These are phyloP conservation scores for Colletotrichum lindemuthianum DNA, from an alignment of 2,329 filamentous ascomycete genomes.

Conservation along the genomic window DNA sequence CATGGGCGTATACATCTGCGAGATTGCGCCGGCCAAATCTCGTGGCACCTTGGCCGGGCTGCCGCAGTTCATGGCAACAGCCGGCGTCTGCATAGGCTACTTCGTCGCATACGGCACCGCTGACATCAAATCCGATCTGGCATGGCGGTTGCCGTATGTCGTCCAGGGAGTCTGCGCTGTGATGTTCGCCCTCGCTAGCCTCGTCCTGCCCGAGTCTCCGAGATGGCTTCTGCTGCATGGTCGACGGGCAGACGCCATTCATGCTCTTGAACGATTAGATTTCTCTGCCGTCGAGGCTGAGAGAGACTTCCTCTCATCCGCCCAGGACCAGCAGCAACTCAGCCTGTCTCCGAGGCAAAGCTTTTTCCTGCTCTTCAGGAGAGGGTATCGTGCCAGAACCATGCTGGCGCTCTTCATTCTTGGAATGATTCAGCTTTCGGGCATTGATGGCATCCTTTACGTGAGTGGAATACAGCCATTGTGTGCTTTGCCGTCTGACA, in stretches of 20 bases:
- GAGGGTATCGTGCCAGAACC: conserved; percentile 57
- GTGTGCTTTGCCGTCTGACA: not conserved
- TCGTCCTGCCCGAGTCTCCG: conserved; percentile 63
- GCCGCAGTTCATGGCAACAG: conserved; percentile 62
- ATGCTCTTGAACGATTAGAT: conserved; percentile 53
- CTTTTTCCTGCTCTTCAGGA: conserved; percentile 46
- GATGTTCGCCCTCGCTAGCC: conserved; percentile 49
- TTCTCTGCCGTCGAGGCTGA: conserved; percentile 57
- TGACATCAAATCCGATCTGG: conserved; percentile 50
- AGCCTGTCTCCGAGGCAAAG: conserved; percentile 46
- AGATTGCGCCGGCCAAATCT: conserved; percentile 63
- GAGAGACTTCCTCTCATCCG: conserved; percentile 52
- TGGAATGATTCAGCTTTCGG: conserved; percentile 67
- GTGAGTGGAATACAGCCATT: conserved; percentile 47
- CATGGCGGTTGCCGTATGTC: conserved; percentile 67
- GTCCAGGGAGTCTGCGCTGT: conserved; percentile 53
- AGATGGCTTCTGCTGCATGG: conserved; percentile 65
- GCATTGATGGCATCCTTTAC: conserved; percentile 71
- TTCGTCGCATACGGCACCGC: conserved; percentile 69
- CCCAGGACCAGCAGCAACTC: conserved; percentile 39
- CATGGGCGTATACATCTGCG: conserved; percentile 68
- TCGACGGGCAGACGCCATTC: conserved; percentile 55
- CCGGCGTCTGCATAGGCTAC: conserved; percentile 64
- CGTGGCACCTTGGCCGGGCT: conserved; percentile 62
- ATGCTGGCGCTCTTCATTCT: conserved; percentile 66